A percentile compares a stretch with the other conserved stretches of the same genome.
Evolutionary conservation across 495 filamentous ascomycete genomes (phyloP).

Genomic region (Penicillium cosmopolitanum): DNA sequence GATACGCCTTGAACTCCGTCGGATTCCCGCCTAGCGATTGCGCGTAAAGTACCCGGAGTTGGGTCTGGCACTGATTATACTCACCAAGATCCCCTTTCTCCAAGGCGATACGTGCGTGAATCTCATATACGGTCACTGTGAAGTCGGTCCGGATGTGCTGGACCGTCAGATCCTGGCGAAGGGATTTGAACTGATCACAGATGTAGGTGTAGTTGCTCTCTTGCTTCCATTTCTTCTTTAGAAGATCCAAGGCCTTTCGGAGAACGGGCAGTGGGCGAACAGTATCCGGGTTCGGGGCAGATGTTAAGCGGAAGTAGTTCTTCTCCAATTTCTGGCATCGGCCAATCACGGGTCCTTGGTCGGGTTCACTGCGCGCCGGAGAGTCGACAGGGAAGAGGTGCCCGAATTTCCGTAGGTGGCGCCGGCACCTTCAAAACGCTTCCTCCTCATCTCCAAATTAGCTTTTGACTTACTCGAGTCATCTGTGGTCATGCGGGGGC

Average conservation of each 20-base stretch:
- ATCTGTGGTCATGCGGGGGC: constrained; percentile 53
- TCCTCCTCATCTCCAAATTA: constrained; percentile 84
- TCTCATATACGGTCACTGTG: constrained; percentile 94
- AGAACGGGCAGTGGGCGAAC: constrained; percentile 87
- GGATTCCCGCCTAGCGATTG: constrained; percentile 86
- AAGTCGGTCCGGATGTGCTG: constrained; percentile 96
- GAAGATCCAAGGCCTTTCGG: constrained; percentile 77
- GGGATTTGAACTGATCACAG: constrained; percentile 98
- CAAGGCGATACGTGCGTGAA: constrained; percentile 94
- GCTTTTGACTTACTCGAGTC: constrained; percentile 84
- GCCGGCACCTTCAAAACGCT: constrained; percentile 77
- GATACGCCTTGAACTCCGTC: constrained; percentile 98
- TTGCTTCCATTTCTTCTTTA: constrained; percentile 93
- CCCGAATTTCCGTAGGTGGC: constrained; percentile 42
- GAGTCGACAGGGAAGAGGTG: constrained; percentile 58
- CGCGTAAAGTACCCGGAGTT: constrained; percentile 87
- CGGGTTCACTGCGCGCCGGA: constrained; percentile 57
- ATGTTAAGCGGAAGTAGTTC: constrained; percentile 89
- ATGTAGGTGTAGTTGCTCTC: constrained; percentile 96
- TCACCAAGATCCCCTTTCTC: constrained; percentile 99
- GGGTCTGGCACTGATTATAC: constrained; percentile 99
- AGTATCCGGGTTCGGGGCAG: constrained; percentile 79
- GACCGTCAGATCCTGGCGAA: constrained; percentile 97
- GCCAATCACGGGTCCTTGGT: constrained; percentile 81
- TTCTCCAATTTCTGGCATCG: constrained; percentile 87